Conservation (phyloP, 495 filamentous ascomycete genomes). For the Hypoxylon fuscum region DNA sequence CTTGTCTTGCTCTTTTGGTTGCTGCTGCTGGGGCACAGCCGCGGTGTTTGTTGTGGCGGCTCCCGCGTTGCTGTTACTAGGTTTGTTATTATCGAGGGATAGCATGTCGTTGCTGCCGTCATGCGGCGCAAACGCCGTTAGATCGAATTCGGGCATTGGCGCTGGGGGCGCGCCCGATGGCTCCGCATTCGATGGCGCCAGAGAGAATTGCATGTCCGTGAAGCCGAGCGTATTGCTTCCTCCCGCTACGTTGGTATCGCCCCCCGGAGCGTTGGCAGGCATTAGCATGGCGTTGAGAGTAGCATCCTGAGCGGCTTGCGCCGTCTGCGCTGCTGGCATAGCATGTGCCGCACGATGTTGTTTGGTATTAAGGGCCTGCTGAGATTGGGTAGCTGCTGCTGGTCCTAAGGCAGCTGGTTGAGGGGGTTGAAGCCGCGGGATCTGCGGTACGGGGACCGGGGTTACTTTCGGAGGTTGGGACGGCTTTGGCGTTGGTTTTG, state of each 20-base stretch:
- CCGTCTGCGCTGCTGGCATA: conserved; percentile 23
- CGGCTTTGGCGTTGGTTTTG: conserved; percentile 38
- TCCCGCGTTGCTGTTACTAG: conserved; percentile 17
- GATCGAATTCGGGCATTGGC: conserved; percentile 43
- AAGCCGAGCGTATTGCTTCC: conserved; percentile 41
- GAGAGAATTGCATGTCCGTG: conserved; percentile 57
- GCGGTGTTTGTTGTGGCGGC: conserved; percentile 12
- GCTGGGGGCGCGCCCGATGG: conserved; percentile 36
- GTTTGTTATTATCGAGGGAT: conserved; percentile 25
- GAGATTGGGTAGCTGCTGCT: conserved; percentile 28
- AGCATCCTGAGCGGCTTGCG: conserved; percentile 25
- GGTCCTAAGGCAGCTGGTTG: conserved; percentile 22
- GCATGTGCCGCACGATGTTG: conserved; percentile 19
- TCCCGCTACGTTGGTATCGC: conserved; percentile 7
- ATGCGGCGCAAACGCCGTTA: conserved; percentile 42
- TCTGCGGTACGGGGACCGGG: conserved; percentile 47
- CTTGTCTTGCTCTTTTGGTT: conserved; percentile 30
- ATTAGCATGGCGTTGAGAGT: conserved; percentile 26
- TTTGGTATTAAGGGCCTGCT: too few species aligned
- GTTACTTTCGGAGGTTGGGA: conserved; percentile 45
- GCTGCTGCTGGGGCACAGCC: conserved; percentile 24
- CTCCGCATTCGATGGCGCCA: conserved; percentile 48
- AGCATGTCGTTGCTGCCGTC: conserved; percentile 17
- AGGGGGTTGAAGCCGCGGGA: conserved; percentile 40
- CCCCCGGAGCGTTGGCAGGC: conserved; percentile 18